Conservation (phyloP, 768 basidiomycete genomes). For the Mycena galericulata region DNA sequence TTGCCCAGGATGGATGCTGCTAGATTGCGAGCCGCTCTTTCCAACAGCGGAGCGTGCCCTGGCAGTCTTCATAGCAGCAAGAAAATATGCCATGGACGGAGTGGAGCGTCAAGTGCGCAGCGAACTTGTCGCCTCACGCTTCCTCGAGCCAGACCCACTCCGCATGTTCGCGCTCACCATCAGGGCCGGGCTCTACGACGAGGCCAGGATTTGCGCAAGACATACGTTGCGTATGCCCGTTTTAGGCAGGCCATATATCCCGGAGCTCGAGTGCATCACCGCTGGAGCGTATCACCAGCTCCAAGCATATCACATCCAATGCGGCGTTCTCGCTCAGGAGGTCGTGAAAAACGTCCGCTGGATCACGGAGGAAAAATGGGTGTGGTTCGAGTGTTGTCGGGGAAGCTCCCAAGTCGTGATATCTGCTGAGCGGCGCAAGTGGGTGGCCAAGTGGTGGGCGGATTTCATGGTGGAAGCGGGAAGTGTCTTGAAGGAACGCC, state of each 20-base stretch:
- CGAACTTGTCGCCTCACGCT: slow-evolving; percentile 27
- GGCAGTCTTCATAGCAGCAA: slow-evolving; percentile 30
- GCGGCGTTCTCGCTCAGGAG: slow-evolving; percentile 34
- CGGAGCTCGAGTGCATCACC: slow-evolving; percentile 46
- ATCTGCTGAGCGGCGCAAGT: slow-evolving; percentile 28
- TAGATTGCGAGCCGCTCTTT: slow-evolving; percentile 7
- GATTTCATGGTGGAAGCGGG: slow-evolving; percentile 35
- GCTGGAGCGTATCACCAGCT: slow-evolving; percentile 45
- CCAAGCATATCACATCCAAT: slow-evolving; percentile 45
- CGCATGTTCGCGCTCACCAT: slow-evolving; percentile 38
- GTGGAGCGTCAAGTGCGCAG: slow-evolving; percentile 31
- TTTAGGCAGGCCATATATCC: slow-evolving; percentile 37
- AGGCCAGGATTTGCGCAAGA: slow-evolving; percentile 35
- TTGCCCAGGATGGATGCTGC: slow-evolving; percentile 19
- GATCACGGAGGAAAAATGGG: slow-evolving; percentile 30
- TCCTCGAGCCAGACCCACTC: slow-evolving; percentile 35
- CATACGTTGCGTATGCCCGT: slow-evolving; percentile 35
- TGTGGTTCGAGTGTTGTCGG: slow-evolving; percentile 38
- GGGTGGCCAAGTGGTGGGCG: slow-evolving; percentile 37
- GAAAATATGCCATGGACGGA: slow-evolving; percentile 42
- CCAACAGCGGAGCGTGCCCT: slow-evolving; percentile 24
- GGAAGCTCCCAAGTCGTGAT: slow-evolving; percentile 23
- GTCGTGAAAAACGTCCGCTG: slow-evolving; percentile 35
- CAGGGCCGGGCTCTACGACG: slow-evolving; percentile 23
- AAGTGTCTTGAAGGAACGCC: slow-evolving; percentile 32